Conservation (phyloP, 2,329 filamentous ascomycete species). For the Fusarium acutatum region DNA sequence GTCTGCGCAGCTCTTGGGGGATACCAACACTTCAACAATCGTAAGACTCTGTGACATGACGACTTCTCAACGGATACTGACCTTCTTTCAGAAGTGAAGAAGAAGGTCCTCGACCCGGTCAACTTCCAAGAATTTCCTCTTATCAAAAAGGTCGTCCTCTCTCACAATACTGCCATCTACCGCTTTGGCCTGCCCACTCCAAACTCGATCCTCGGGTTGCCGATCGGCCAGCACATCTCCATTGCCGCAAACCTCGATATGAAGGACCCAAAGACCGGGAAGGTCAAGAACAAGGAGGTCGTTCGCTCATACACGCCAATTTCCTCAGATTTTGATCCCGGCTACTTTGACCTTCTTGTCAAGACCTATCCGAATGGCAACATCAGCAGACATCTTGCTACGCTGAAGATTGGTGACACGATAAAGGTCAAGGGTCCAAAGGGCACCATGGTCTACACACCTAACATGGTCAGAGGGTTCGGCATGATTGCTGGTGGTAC, state of each 20-base stretch:
- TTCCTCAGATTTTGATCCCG: background rate
- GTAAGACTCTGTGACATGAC: background rate
- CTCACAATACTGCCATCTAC: background rate
- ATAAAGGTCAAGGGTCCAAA: background rate
- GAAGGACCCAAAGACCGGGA: background rate
- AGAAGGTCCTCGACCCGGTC: background rate
- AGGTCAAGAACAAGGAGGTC: background rate
- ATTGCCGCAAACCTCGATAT: background rate
- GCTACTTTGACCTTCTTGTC: background rate
- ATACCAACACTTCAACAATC: background rate
- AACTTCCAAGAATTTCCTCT: background rate
- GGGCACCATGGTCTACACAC: background rate
- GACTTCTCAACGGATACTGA: background rate
- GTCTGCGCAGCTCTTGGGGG: background rate
- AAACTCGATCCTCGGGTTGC: background rate
- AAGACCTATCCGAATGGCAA: background rate
- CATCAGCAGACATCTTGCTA: background rate
- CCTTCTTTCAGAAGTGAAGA: background rate
- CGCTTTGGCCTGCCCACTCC: background rate
- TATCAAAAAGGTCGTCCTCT: background rate
- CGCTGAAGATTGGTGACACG: background rate
- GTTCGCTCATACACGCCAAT: background rate
- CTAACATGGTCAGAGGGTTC: background rate
- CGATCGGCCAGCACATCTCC: background rate
- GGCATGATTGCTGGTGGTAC: background rate